Evolutionary conservation across 108 stramenopile species (phyloP).

Genomic region (Cyclotella kingstonii): DNA sequence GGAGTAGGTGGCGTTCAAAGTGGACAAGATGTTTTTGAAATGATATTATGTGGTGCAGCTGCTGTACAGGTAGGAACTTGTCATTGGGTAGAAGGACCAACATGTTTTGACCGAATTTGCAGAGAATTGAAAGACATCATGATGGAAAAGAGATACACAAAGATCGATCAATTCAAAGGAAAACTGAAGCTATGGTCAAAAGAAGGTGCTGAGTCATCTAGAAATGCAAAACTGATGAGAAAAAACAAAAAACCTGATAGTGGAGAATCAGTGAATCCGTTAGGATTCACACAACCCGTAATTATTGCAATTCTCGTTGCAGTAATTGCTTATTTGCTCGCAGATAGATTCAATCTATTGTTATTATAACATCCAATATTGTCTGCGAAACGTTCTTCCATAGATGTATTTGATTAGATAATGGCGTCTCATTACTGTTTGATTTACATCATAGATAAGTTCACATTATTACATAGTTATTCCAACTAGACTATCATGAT

Average conservation of each 20-base stretch:
- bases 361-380: slow-evolving; percentile 13
- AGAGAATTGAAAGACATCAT: slow-evolving; percentile 64
- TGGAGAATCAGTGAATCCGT: neutral
- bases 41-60: slow-evolving; percentile 83
- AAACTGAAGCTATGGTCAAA: slow-evolving; percentile 85
- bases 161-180: slow-evolving; percentile 71
- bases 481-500: too few species aligned
- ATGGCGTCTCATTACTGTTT: too few species aligned
- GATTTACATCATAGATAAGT: too few species aligned
- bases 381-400: neutral
- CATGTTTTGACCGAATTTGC: slow-evolving; percentile 89
- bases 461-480: too few species aligned
- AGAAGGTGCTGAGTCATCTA: slow-evolving; percentile 66
- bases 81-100: slow-evolving; percentile 90
- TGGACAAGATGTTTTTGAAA: slow-evolving; percentile 80
- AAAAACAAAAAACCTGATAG: slow-evolving; percentile 39
- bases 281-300: slow-evolving; percentile 11
- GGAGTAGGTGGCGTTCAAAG: slow-evolving; percentile 82
- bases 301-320: slow-evolving; percentile 51
- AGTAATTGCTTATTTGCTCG: slow-evolving; percentile 62
- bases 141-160: slow-evolving; percentile 66
- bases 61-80: slow-evolving; percentile 92
- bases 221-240: slow-evolving; percentile 41
- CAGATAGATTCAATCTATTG: slow-evolving; percentile 52
- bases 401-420: neutral